A percentile compares a stretch with the other conserved stretches of the same genome.
Evolutionary conservation across 495 filamentous ascomycete species (phyloP).

Genomic region (Sordaria brevicollis): DNA sequence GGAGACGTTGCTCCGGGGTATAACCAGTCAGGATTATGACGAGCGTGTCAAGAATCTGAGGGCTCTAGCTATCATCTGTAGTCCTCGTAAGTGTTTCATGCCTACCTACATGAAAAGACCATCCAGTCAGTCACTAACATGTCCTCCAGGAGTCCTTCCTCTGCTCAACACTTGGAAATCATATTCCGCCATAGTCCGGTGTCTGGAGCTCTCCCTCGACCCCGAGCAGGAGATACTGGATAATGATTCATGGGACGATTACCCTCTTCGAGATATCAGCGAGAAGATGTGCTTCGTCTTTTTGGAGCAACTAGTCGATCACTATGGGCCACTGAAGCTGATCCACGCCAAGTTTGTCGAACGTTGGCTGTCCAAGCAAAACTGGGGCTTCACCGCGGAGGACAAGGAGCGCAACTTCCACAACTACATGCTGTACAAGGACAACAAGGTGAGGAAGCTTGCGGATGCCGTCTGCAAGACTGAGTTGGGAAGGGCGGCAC

Average conservation of each 20-base stretch:
- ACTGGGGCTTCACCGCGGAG: slow-evolving; percentile 37
- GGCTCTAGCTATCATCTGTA: slow-evolving; percentile 30
- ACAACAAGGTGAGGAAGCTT: slow-evolving; percentile 38
- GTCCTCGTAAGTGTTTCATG: slow-evolving; percentile 9
- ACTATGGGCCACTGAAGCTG: slow-evolving; percentile 29
- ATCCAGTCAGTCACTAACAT: not conserved
- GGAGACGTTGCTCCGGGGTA: slow-evolving; percentile 36
- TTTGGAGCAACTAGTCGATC: slow-evolving; percentile 31
- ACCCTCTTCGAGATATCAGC: slow-evolving; percentile 38
- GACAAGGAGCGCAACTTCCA: slow-evolving; percentile 36
- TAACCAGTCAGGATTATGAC: slow-evolving; percentile 40
- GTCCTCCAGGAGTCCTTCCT: slow-evolving; percentile 11
- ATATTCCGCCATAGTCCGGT: slow-evolving; percentile 42
- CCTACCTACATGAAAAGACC: not conserved
- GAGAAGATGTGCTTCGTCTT: slow-evolving; percentile 42
- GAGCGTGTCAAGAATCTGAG: slow-evolving; percentile 38
- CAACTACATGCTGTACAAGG: slow-evolving; percentile 28
- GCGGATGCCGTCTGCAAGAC: slow-evolving; percentile 25
- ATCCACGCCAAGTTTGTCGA: slow-evolving; percentile 42
- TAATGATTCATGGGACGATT: slow-evolving; percentile 40
- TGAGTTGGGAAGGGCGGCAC: slow-evolving; percentile 26
- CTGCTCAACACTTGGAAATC: slow-evolving; percentile 30
- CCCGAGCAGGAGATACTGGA: slow-evolving; percentile 38
- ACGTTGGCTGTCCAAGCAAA: slow-evolving; percentile 46
- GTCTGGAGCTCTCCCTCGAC: slow-evolving; percentile 39